phyloP scores from a whole-genome alignment of 768 basidiomycete species.

The Amyloporia xantha region DNA sequence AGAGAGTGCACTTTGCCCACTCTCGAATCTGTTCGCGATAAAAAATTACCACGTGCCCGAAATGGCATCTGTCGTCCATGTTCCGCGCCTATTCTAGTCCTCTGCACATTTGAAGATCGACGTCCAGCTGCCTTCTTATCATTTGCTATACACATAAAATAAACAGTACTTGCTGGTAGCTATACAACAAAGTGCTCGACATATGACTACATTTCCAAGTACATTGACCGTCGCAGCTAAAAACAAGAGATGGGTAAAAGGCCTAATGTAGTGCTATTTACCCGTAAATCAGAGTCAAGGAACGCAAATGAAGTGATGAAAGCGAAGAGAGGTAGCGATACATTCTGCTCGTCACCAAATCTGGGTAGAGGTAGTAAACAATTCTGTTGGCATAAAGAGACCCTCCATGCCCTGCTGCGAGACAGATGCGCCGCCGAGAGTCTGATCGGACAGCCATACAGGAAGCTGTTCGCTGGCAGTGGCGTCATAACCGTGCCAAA shows the following conservation, averaged over 20 bases:
- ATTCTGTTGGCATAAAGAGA: conserved; percentile 72
- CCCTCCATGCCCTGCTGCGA: conserved; percentile 82
- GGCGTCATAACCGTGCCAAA: conserved; percentile 71
- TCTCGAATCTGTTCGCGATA: no score
- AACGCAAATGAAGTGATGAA: background rate
- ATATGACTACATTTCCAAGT: background rate
- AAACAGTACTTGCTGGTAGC: background rate
- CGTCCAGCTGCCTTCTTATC: no score
- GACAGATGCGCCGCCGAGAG: conserved; percentile 67
- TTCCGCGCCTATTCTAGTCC: no score
- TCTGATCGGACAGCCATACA: conserved; percentile 84
- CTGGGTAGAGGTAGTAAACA: conserved; percentile 62
- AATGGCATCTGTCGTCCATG: conserved; percentile 15
- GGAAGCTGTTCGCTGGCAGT: conserved; percentile 71
- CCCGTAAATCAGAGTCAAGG: background rate
- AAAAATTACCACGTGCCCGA: conserved; percentile 17
- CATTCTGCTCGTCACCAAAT: conserved; percentile 48
- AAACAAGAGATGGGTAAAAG: background rate
- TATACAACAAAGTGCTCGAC: conserved; percentile 8
- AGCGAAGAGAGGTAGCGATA: conserved; percentile 1
- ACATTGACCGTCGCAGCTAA: background rate
- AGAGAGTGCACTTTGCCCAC: no score
- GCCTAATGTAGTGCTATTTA: background rate
- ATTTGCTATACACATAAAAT: no score
- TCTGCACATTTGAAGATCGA: no score